Evolutionary conservation across 2,329 filamentous ascomycete genomes (phyloP).

Genomic region (Metarhizium sp.): DNA sequence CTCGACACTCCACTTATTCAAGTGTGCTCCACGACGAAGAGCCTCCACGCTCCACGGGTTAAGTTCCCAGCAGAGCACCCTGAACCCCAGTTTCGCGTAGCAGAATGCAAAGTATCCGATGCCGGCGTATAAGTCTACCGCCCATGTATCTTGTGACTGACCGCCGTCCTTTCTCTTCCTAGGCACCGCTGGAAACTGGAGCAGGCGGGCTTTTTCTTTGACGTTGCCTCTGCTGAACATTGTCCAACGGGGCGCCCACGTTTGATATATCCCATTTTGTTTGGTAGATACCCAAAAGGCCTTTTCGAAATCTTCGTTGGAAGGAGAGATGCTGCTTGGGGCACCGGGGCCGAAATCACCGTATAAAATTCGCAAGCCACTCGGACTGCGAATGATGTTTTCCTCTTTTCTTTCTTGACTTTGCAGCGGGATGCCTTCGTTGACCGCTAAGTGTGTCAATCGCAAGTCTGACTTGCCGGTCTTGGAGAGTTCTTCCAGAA

Average conservation of each 20-base stretch:
- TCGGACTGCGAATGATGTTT: constrained; percentile 68
- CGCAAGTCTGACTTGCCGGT: constrained; percentile 26
- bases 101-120: constrained; percentile 92
- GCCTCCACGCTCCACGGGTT: constrained; percentile 86
- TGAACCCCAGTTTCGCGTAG: constrained; percentile 62
- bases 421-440: constrained; percentile 49
- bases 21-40: constrained; percentile 61
- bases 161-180: background rate
- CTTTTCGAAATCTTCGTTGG: constrained; percentile 44
- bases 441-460: constrained; percentile 50
- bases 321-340: constrained; percentile 17
- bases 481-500: constrained; percentile 37
- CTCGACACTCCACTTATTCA: constrained; percentile 55
- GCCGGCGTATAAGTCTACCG: constrained; percentile 80
- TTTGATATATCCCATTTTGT: constrained; percentile 74
- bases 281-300: constrained; percentile 73
- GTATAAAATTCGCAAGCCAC: constrained; percentile 57
- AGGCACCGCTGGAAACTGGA: constrained; percentile 34
- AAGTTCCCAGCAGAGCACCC: constrained; percentile 80
- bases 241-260: constrained; percentile 81
- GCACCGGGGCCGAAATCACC: constrained; percentile 62
- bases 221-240: constrained; percentile 94
- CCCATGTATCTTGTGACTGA: constrained; percentile 28
- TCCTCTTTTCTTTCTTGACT: constrained; percentile 26
- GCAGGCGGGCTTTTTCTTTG: constrained; percentile 72